Evolutionary conservation across 352 stramenopile genomes (phyloP), one percentile per base, ranked within the genome.

Genomic region (Globisporangium cylindrosporum): DNA sequence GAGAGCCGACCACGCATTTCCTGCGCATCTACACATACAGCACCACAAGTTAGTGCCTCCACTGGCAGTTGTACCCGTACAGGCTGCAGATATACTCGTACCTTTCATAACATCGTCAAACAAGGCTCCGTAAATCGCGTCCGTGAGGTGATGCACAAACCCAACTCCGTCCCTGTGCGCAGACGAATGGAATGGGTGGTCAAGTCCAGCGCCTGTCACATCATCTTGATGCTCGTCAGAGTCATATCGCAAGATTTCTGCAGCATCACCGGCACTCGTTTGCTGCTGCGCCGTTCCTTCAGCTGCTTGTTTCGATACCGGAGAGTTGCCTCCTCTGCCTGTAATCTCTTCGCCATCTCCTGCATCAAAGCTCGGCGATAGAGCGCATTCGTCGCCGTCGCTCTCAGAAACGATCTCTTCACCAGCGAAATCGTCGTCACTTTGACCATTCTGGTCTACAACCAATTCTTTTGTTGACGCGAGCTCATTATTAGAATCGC

Each of bases 71-170:
- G 41, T 49, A n/a, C 41, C 6, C 1, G 22, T 9, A 9, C 41
- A 41, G 2, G 20, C 9, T 46, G 41, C 4, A 29, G 29, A 1
- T 27, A 54, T 54, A 10, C 29, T 27, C 66, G 12, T 73, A 80
- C 76, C 71, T 24, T 64, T 36, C 24, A 67, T 57, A 0, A 77
- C 18, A 1, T 59, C 25, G 56, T 72, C 41, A 5, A 77, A 59
- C 32, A 84, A 41, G 22, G 74, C 62, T 10, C 53, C 32, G 9
- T 73, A 75, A 6, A 84, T 18, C 27, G 76, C 32, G 15, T 66
- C 56, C 46, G 70, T n/a, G 32, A 79, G 63, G 49, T 65, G 67
- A 48, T 74, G 64, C 20, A 27, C 36, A 29, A 62, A 7, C 1
- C 54, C 55, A 57, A 1, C n/a, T 10, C n/a, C 32, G 10, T 32